A percentile compares a stretch with the other conserved stretches of the same genome.
Conservation (phyloP, 495 filamentous ascomycete species). For the Penicillium nucicola region DNA sequence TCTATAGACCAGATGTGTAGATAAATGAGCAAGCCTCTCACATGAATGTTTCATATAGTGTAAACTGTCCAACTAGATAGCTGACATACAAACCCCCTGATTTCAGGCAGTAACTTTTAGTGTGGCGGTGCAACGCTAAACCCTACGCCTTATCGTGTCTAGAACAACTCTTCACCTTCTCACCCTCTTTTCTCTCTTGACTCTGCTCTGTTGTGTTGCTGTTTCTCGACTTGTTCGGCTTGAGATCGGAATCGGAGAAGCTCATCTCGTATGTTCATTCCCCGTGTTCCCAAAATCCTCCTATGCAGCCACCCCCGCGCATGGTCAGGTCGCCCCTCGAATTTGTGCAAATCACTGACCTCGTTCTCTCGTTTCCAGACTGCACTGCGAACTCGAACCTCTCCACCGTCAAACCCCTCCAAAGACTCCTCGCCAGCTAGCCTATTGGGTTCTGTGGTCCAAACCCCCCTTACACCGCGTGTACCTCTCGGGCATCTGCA, state of each 20-base stretch:
- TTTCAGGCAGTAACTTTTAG: constrained; percentile 1
- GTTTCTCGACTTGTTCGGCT: background rate
- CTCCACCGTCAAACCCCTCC: constrained; percentile 7
- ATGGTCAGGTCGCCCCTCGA: constrained; percentile 1
- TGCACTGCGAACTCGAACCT: background rate
- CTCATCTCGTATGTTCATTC: background rate
- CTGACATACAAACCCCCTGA: too few species aligned
- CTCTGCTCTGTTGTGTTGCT: background rate
- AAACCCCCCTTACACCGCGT: constrained; percentile 10
- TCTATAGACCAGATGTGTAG: too few species aligned
- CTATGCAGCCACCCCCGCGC: constrained; percentile 9
- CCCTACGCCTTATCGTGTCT: constrained; percentile 6
- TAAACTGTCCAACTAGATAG: too few species aligned
- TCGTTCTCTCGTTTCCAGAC: background rate
- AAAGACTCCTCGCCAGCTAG: too few species aligned
- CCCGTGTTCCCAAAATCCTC: background rate
- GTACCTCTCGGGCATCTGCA: constrained; percentile 11
- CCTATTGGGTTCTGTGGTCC: constrained; percentile 12
- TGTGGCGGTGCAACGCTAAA: constrained; percentile 6
- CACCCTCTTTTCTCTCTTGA: background rate
- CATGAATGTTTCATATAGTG: too few species aligned
- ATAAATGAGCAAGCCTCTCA: too few species aligned
- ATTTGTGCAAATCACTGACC: constrained; percentile 5
- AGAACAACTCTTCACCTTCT: background rate
- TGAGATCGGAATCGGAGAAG: too few species aligned